phyloP scores from a whole-genome alignment of 2,329 filamentous ascomycete species.

The Epichloe amarillans region DNA sequence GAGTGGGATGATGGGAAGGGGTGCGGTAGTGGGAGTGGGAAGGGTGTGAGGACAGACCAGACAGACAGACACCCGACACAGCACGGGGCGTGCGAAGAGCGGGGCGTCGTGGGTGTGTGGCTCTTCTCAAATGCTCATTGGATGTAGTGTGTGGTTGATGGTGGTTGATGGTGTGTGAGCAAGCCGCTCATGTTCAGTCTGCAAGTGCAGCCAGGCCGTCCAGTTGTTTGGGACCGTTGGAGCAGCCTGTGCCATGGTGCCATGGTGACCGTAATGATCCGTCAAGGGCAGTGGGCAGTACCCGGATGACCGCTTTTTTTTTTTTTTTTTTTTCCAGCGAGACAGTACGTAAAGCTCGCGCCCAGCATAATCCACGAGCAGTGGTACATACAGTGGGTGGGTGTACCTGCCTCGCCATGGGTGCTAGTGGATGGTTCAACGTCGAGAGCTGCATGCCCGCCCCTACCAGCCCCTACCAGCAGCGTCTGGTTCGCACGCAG shows the following conservation, averaged over 20 bases:
- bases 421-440: neutral
- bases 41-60: neutral
- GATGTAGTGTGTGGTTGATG: no score
- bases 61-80: neutral
- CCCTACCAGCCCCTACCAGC: neutral
- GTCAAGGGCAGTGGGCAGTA: neutral
- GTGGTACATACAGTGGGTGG: no score
- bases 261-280: neutral
- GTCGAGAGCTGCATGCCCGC: neutral
- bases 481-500: neutral
- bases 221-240: no score
- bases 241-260: neutral
- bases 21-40: constrained; percentile 1
- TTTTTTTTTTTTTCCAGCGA: neutral
- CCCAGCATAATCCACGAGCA: no score
- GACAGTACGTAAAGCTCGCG: no score
- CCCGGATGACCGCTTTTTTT: neutral
- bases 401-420: neutral
- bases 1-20: neutral
- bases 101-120: neutral
- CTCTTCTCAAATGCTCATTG: neutral
- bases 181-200: neutral
- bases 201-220: no score
- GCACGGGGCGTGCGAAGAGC: neutral
- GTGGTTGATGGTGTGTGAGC: constrained; percentile 4